Evolutionary conservation across 1,139 yeast genomes (phyloP), one percentile per base, ranked within the genome.

Genomic region (Kodamaea suecica): DNA sequence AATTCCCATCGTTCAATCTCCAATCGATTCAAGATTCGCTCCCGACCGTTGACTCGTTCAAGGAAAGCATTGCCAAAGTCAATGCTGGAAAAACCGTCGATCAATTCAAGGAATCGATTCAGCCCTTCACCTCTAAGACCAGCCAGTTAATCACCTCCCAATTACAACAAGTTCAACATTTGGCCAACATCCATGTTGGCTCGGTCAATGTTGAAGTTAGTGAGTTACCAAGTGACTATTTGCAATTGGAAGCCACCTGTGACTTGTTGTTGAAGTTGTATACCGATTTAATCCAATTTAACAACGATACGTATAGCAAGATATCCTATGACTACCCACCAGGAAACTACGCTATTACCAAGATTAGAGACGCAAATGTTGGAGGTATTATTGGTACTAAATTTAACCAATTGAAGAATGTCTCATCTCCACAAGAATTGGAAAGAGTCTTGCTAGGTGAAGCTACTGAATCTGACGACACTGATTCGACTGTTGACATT

Each of bases 241-340:
- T 76, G 42, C 71, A 73, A 40, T 66, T 84, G 48, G 94, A 84
- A 55, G 65, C 70, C 41, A 76, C 75, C 49, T 80, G 83, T 42
- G 92, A 80, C 57, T 67, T 75, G 37, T 63, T 81, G 45, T 75
- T 77, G 52, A 67, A 67, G 37, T 72, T 78, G 43, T 78, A 79
- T 59, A 75, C 77, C 42, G 79, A 78, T 53, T 64, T 80, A 44
- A 65, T 80, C 37, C 66, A 70, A 19, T 76, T 77, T 47, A 76
- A 84, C 29, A 57, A 59, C 42, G 78, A 72, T 38, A 82, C 84
- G 39, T 82, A 73, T 50, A 83, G 71, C 47, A 71, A 79, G 40
- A 78, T 78, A 36, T 76, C 82, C 33, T 82, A 82, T 55, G 90
- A 82, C 53, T 81, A 80, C 48, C 88, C 88, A 20, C 87, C 87